phyloP scores from a whole-genome alignment of 2,329 filamentous ascomycete genomes.

The Lasiodiplodia theobromae region DNA sequence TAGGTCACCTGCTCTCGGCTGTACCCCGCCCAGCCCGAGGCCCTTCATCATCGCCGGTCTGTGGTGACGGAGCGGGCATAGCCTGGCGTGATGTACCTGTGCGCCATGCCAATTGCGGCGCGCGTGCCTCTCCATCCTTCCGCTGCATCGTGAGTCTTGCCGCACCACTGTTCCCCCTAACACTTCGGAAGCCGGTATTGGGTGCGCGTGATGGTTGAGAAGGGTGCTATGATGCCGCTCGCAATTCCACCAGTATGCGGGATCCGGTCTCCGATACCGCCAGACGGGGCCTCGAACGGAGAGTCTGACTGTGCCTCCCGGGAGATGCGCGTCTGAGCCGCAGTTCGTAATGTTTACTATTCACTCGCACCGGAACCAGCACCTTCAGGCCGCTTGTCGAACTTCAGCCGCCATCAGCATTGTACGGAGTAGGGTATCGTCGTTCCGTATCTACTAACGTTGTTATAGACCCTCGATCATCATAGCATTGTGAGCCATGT shows the following conservation, averaged over 20 bases:
- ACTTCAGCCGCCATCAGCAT: not conserved
- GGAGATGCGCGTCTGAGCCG: not conserved
- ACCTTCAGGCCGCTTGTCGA: not conserved
- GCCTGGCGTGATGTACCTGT: slow-evolving; percentile 26
- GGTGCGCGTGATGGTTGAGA: slow-evolving; percentile 10
- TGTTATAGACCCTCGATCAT: not conserved
- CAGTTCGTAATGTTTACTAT: not conserved
- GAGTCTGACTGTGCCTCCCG: slow-evolving; percentile 3
- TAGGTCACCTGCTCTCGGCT: slow-evolving; percentile 28
- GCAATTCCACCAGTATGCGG: not conserved
- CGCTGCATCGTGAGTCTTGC: slow-evolving; percentile 7
- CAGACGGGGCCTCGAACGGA: not conserved
- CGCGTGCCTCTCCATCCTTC: slow-evolving; percentile 7
- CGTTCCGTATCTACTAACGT: slow-evolving; percentile 1
- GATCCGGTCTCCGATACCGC: not conserved
- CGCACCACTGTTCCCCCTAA: slow-evolving; percentile 18
- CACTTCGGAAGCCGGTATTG: not conserved
- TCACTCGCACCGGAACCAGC: not conserved
- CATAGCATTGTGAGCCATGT: slow-evolving; percentile 1
- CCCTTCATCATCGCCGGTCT: slow-evolving; percentile 1
- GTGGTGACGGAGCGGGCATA: slow-evolving; percentile 13
- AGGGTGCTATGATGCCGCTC: not conserved
- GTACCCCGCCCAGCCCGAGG: slow-evolving; percentile 23
- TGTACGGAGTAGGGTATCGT: not conserved
- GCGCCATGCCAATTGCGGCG: slow-evolving; percentile 17